Evolutionary conservation across 1,284 basidiomycete genomes (phyloP).

Genomic region (Melampsora americana): DNA sequence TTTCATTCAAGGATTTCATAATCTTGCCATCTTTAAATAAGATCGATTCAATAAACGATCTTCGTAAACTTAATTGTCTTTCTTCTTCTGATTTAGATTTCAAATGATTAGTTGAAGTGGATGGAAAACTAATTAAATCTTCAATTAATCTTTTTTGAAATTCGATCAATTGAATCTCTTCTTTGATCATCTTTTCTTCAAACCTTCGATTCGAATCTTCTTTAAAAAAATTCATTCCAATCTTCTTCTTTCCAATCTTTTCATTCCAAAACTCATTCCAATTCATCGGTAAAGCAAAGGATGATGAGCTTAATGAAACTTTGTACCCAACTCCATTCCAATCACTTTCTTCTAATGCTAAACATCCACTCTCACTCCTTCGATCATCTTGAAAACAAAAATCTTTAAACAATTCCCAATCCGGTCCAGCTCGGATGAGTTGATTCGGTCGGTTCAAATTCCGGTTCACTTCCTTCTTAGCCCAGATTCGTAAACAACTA

Average conservation of each 20-base stretch:
- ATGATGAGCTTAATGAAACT: too few species aligned
- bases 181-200: constrained; percentile 73
- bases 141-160: constrained; percentile 82
- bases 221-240: constrained; percentile 84
- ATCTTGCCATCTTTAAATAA: constrained; percentile 27
- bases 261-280: constrained; percentile 57
- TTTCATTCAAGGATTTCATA: constrained; percentile 70
- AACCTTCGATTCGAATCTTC: constrained; percentile 88
- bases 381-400: constrained; percentile 98
- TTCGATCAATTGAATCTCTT: constrained; percentile 70
- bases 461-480: constrained; percentile 61
- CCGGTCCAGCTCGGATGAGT: constrained; percentile 52
- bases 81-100: not conserved
- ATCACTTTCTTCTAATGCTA: constrained; percentile 77
- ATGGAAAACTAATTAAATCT: too few species aligned
- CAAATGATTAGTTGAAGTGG: too few species aligned
- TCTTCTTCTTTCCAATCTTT: constrained; percentile 69
- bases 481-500: constrained; percentile 79
- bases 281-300: constrained; percentile 43
- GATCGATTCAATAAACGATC: constrained; percentile 48
- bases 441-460: not conserved
- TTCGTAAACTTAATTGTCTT: constrained; percentile 29
- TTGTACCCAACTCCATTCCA: constrained; percentile 52
- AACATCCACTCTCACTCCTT: constrained; percentile 79
- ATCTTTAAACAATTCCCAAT: constrained; percentile 84